A percentile compares a stretch with the other conserved stretches of the same genome.
These are phyloP conservation scores for Rhinocladiella mackenziei DNA, from an alignment of 2,329 filamentous ascomycete species.

Conservation along the genomic window DNA sequence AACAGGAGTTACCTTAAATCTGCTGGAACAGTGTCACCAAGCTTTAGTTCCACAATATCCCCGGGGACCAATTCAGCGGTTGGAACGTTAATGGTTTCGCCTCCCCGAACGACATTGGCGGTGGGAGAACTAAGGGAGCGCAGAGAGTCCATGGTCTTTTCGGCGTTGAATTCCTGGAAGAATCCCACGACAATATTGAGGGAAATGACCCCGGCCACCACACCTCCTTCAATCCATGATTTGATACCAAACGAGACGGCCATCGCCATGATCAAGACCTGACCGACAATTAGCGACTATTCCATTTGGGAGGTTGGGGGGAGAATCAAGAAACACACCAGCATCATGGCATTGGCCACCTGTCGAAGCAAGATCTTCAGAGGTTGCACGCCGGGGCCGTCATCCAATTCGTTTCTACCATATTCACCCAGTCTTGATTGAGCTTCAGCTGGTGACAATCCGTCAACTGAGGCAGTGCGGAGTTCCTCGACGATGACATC, in stretches of 20 bases:
- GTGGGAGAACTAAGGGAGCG: slow-evolving; percentile 49
- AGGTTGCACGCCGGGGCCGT: slow-evolving; percentile 63
- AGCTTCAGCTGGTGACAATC: slow-evolving; percentile 54
- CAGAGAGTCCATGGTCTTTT: slow-evolving; percentile 53
- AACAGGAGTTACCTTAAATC: slow-evolving; percentile 39
- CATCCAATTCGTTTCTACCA: slow-evolving; percentile 63
- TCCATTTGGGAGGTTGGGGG: no score
- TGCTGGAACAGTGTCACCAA: slow-evolving; percentile 47
- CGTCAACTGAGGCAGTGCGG: slow-evolving; percentile 53
- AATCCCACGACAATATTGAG: slow-evolving; percentile 58
- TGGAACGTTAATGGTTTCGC: slow-evolving; percentile 47
- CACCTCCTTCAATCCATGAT: slow-evolving; percentile 59
- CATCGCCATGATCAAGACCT: slow-evolving; percentile 55
- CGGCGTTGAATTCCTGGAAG: slow-evolving; percentile 51
- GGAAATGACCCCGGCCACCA: slow-evolving; percentile 55
- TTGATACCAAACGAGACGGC: slow-evolving; percentile 54
- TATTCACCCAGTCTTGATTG: slow-evolving; percentile 52
- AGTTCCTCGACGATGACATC: slow-evolving; percentile 54
- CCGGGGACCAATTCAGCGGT: slow-evolving; percentile 56
- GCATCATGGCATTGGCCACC: slow-evolving; percentile 65
- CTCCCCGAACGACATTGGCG: slow-evolving; percentile 49
- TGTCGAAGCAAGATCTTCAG: slow-evolving; percentile 65
- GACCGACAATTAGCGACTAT: no score
- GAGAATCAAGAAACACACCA: slow-evolving; percentile 45
- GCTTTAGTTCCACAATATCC: slow-evolving; percentile 52